phyloP scores from a whole-genome alignment of 139 green algal genomes.

The Chloropicon primus region DNA sequence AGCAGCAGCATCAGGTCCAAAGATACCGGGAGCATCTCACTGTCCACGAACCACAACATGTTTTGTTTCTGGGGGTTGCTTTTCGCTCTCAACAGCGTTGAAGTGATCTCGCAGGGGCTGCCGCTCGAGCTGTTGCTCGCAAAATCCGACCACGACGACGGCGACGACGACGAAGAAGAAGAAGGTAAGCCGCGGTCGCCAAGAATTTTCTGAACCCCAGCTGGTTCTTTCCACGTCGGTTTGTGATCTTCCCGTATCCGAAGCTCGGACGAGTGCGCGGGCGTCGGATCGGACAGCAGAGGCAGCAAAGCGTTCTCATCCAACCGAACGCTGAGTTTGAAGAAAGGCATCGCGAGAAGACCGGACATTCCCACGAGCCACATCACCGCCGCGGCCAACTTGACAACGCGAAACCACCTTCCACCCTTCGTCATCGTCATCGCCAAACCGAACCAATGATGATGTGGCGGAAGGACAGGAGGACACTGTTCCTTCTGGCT shows the following conservation, averaged over 20 bases:
- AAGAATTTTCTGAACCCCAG: not conserved
- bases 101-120: not conserved
- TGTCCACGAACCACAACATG: not conserved
- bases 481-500: no score
- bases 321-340: not conserved
- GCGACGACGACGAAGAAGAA: not conserved
- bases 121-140: no score
- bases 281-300: not conserved
- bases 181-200: not conserved
- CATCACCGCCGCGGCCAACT: not conserved
- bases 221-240: no score
- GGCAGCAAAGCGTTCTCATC: not conserved
- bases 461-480: no score
- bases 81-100: not conserved
- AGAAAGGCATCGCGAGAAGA: not conserved
- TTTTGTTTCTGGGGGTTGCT: not conserved
- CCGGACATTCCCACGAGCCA: not conserved
- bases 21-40: not conserved
- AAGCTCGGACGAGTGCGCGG: not conserved
- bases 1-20: not conserved
- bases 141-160: no score
- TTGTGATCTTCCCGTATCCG: no score
- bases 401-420: no score
- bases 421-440: no score
- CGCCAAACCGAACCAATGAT: no score